Percentiles rank a stretch among this genome's conserved stretches.
Evolutionary conservation across 2,329 filamentous ascomycete genomes (phyloP).

Genomic region (Metarhizium brunneum): DNA sequence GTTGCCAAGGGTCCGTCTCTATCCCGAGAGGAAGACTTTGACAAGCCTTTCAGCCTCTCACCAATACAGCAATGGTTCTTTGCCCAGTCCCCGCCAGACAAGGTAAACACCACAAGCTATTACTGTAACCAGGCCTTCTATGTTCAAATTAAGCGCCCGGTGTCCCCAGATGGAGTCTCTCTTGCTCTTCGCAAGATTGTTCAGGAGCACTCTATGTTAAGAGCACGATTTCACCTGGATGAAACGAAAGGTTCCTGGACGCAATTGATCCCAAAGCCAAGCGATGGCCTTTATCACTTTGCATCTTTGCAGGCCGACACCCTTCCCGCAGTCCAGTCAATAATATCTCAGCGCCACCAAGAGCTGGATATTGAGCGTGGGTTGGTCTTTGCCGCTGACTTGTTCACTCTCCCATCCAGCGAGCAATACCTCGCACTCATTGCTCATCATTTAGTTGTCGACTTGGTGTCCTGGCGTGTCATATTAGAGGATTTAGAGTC

Average conservation of each 20-base stretch:
- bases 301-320: not conserved
- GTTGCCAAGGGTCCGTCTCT: not conserved
- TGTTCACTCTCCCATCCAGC: not conserved
- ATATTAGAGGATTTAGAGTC: conserved; percentile 34
- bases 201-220: conserved; percentile 6
- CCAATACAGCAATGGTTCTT: conserved; percentile 8
- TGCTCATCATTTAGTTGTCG: conserved; percentile 30
- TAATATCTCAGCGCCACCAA: not conserved
- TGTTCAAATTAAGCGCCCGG: not conserved
- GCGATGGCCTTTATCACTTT: not conserved
- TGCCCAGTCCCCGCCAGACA: conserved; percentile 2
- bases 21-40: conserved; percentile 1
- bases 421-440: conserved; percentile 20
- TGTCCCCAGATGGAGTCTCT: not conserved
- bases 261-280: not conserved
- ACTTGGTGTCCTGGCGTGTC: conserved; percentile 36
- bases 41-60: conserved; percentile 3
- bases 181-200: conserved; percentile 1
- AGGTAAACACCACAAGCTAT: conserved; percentile 1
- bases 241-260: not conserved
- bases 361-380: conserved; percentile 9
- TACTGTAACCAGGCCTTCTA: conserved; percentile 5
- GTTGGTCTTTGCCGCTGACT: conserved; percentile 12
- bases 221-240: conserved; percentile 4
- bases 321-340: not conserved